Conservation (phyloP, 306 rosid genomes). For the Casuarina cunninghamiana region DNA sequence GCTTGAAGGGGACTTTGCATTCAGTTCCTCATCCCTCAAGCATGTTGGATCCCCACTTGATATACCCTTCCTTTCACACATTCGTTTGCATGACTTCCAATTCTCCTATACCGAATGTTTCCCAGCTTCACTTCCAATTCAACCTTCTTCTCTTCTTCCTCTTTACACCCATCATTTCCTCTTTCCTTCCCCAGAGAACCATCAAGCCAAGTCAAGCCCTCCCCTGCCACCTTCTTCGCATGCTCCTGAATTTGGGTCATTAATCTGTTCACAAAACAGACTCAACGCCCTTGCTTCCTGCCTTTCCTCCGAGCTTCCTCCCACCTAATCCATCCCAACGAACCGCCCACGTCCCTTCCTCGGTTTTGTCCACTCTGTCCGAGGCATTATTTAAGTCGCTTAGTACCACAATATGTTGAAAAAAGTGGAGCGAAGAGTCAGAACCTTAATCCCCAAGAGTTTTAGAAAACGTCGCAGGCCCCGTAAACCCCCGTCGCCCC, state of each 20-base stretch:
- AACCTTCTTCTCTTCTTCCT: constrained; percentile 1
- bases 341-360: not conserved
- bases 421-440: constrained; percentile 15
- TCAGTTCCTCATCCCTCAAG: constrained; percentile 14
- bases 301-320: constrained; percentile 15
- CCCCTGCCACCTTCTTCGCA: not conserved
- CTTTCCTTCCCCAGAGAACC: not conserved
- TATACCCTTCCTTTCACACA: constrained; percentile 29
- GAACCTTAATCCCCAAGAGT: constrained; percentile 33
- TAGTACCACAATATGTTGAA: not conserved
- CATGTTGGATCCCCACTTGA: not conserved
- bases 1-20: not conserved
- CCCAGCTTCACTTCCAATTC: constrained; percentile 37
- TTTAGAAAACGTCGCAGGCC: constrained; percentile 23
- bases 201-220: not conserved
- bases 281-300: not conserved
- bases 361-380: not conserved
- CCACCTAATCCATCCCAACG: not conserved
- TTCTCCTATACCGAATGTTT: not conserved
- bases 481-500: constrained; percentile 7
- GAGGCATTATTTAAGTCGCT: not conserved
- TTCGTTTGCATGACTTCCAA: constrained; percentile 24
- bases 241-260: not conserved
- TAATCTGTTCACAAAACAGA: not conserved
- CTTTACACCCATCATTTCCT: not conserved